A percentile compares a stretch with the other conserved stretches of the same genome.
These are phyloP conservation scores for Nematodospora anomalae DNA, from an alignment of 1,139 yeast species.

Conservation along the genomic window DNA sequence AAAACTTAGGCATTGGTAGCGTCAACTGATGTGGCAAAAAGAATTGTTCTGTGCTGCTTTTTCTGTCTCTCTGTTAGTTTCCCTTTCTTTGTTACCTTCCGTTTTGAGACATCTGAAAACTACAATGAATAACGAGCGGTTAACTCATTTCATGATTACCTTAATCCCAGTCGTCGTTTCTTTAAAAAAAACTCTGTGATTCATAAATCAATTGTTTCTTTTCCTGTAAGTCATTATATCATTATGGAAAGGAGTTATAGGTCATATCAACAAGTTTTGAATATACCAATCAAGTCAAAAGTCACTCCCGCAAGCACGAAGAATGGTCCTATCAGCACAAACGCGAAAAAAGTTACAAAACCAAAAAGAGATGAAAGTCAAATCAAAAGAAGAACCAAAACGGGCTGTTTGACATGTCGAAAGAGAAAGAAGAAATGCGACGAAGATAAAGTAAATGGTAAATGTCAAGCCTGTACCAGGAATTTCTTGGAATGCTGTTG, in stretches of 20 bases:
- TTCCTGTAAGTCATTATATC: background rate
- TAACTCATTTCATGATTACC: conserved; percentile 1
- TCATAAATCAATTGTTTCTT: conserved; percentile 1
- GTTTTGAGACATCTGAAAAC: conserved; percentile 4
- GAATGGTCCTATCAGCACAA: conserved; percentile 16
- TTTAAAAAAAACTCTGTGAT: background rate
- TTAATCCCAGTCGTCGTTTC: background rate
- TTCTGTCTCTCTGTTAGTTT: conserved; percentile 2
- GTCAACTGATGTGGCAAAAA: background rate
- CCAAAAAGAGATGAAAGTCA: conserved; percentile 18
- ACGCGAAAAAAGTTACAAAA: conserved; percentile 19
- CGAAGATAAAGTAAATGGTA: conserved; percentile 43
- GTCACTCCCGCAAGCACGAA: conserved; percentile 10
- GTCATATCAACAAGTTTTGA: conserved; percentile 44
- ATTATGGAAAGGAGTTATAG: conserved; percentile 26
- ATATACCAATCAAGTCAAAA: conserved; percentile 29
- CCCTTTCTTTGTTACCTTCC: conserved; percentile 5
- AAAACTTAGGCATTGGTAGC: too few relatives aligned
- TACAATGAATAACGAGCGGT: conserved; percentile 12
- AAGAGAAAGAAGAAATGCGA: conserved; percentile 51
- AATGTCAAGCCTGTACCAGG: conserved; percentile 49
- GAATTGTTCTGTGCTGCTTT: conserved; percentile 1
- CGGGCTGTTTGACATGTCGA: conserved; percentile 48
- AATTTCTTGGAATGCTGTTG: conserved; percentile 50
- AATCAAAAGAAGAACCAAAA: conserved; percentile 37